Conservation (phyloP, 768 basidiomycete genomes). For the Podaxis rugospora region DNA sequence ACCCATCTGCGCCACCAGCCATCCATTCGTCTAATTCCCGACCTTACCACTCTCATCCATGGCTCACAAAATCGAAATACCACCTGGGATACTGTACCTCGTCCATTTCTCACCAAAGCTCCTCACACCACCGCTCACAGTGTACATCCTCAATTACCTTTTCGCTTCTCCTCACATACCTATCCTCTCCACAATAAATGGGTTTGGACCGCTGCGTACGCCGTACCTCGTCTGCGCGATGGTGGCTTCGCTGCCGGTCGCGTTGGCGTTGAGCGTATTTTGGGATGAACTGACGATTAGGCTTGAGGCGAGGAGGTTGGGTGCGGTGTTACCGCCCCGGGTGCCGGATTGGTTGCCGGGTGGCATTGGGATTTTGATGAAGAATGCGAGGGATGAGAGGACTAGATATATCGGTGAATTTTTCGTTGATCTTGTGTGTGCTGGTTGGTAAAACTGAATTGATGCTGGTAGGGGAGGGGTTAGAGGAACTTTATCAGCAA, state of each 20-base stretch:
- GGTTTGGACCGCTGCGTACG: background rate
- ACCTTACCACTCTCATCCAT: background rate
- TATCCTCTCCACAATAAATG: background rate
- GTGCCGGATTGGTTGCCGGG: constrained; percentile 17
- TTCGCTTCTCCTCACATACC: background rate
- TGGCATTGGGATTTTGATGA: constrained; percentile 14
- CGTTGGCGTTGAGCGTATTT: constrained; percentile 13
- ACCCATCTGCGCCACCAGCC: too few relatives aligned
- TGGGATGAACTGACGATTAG: constrained; percentile 15
- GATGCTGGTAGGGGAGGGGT: constrained; percentile 18
- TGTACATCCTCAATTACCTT: constrained; percentile 13
- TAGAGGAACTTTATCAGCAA: constrained; percentile 19
- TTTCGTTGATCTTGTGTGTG: background rate
- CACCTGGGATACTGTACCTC: constrained; percentile 24
- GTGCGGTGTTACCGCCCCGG: constrained; percentile 18
- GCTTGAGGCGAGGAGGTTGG: constrained; percentile 16
- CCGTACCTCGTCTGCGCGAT: constrained; percentile 9
- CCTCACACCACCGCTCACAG: constrained; percentile 17
- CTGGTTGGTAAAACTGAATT: background rate
- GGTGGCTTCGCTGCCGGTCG: constrained; percentile 16
- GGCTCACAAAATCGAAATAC: constrained; percentile 12
- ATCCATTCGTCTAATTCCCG: too few relatives aligned
- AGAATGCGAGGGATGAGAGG: constrained; percentile 17
- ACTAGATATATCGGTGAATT: constrained; percentile 29
- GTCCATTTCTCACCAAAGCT: constrained; percentile 17